phyloP scores from a whole-genome alignment of 1,284 basidiomycete genomes.

The Microbotryum violaceum region DNA sequence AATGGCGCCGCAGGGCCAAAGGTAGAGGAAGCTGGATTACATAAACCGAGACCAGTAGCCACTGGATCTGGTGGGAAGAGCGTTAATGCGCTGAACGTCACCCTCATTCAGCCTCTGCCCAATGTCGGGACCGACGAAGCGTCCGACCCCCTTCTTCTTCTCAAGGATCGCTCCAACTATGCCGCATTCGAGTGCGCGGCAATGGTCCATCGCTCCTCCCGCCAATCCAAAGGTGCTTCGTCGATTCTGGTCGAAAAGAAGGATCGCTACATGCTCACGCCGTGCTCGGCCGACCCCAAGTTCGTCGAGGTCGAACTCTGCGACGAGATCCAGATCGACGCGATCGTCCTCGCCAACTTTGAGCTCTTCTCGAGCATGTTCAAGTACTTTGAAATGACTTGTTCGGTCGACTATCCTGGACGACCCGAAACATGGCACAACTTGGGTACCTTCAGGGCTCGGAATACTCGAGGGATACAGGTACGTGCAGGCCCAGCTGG shows the following conservation, averaged over 20 bases:
- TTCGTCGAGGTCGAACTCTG: constrained; percentile 94
- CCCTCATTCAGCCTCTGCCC: constrained; percentile 24
- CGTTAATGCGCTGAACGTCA: background rate
- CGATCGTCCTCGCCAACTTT: constrained; percentile 89
- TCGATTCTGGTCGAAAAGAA: constrained; percentile 81
- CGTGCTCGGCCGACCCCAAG: constrained; percentile 64
- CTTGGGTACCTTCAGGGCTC: constrained; percentile 67
- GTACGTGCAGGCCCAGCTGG: constrained; percentile 45
- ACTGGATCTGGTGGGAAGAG: background rate
- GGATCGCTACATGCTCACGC: constrained; percentile 95
- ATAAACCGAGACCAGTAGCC: background rate
- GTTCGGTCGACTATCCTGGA: constrained; percentile 34
- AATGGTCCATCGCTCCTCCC: constrained; percentile 75
- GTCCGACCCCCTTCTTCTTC: constrained; percentile 31
- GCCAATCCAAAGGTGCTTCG: constrained; percentile 71
- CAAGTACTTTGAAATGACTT: constrained; percentile 72
- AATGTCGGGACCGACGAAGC: constrained; percentile 22
- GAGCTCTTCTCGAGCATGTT: constrained; percentile 98
- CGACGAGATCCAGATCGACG: constrained; percentile 93
- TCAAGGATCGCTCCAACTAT: constrained; percentile 77
- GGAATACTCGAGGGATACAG: constrained; percentile 88
- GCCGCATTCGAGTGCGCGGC: constrained; percentile 89
- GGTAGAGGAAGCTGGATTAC: background rate
- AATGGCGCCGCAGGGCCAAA: background rate
- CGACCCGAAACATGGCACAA: constrained; percentile 43